phyloP scores from a whole-genome alignment of 139 green algal genomes.

The Tetraselmis chui region DNA sequence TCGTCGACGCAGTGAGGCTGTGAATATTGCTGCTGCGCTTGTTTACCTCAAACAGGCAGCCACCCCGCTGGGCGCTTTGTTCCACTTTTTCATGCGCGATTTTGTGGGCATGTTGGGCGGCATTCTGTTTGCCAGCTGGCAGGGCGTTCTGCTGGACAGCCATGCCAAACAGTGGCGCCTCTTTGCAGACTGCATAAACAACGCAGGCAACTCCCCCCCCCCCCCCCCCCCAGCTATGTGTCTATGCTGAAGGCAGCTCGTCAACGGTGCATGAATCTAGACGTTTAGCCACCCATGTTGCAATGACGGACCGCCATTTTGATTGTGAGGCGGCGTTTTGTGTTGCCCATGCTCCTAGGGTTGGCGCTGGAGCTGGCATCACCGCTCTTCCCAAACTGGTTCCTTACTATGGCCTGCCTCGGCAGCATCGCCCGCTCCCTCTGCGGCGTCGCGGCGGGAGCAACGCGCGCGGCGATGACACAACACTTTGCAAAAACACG shows the following conservation, averaged over 20 bases:
- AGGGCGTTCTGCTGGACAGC: slow-evolving; percentile 41
- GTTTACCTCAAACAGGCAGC: no score
- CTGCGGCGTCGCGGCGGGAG: slow-evolving; percentile 58
- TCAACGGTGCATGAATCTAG: no score
- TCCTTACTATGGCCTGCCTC: slow-evolving; percentile 52
- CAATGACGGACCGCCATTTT: no score
- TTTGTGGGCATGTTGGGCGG: slow-evolving; percentile 57
- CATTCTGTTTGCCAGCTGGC: slow-evolving; percentile 50
- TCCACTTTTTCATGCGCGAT: slow-evolving; percentile 65
- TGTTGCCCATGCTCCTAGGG: slow-evolving; percentile 19
- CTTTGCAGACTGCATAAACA: slow-evolving; percentile 57
- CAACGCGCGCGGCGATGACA: slow-evolving; percentile 74
- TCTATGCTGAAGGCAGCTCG: no score
- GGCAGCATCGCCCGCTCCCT: slow-evolving; percentile 53
- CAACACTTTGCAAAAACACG: slow-evolving; percentile 70
- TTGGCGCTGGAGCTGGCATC: slow-evolving; percentile 48
- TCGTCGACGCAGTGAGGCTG: no score
- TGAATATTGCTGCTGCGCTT: no score
- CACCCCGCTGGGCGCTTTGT: slow-evolving; percentile 48
- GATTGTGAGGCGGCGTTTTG: no score
- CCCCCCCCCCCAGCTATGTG: slow-evolving; percentile 4
- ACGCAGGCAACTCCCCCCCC: slow-evolving; percentile 13
- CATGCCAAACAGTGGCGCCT: slow-evolving; percentile 76
- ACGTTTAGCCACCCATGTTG: no score
- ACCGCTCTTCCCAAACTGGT: slow-evolving; percentile 35